These are phyloP conservation scores for Apiotrichum domesticum DNA, from an alignment of 1,284 basidiomycete genomes.

Conservation along the genomic window DNA sequence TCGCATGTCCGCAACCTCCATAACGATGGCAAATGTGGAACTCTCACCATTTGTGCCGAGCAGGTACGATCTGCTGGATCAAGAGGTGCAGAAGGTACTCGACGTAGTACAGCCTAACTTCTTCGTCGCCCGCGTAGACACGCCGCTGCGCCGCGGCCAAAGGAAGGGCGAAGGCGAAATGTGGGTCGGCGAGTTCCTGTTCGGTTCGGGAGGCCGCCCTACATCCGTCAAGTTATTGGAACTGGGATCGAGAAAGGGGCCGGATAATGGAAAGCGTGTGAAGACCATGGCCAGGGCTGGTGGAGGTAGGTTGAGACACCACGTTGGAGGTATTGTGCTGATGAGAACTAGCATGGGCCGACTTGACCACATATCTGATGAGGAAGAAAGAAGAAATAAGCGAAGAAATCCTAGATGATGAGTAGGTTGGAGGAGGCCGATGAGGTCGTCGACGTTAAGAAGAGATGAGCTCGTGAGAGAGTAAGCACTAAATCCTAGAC, in stretches of 20 bases:
- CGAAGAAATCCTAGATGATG: slow-evolving; percentile 2
- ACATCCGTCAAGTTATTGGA: slow-evolving; percentile 35
- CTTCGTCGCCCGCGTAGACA: slow-evolving; percentile 35
- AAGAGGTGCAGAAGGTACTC: slow-evolving; percentile 26
- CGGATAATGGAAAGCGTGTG: slow-evolving; percentile 15
- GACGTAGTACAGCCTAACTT: slow-evolving; percentile 23
- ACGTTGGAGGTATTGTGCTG: not conserved
- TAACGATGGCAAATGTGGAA: slow-evolving; percentile 1
- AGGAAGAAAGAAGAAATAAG: slow-evolving; percentile 16
- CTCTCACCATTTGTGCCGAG: slow-evolving; percentile 34
- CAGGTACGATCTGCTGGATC: slow-evolving; percentile 39
- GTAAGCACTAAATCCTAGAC: no score
- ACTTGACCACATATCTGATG: slow-evolving; percentile 21
- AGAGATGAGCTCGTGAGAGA: no score
- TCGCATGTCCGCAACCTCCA: slow-evolving; percentile 15
- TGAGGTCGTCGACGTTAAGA: not conserved
- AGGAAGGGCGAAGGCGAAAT: slow-evolving; percentile 30
- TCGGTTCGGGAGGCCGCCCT: slow-evolving; percentile 32
- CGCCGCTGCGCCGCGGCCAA: slow-evolving; percentile 36
- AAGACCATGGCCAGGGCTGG: slow-evolving; percentile 34
- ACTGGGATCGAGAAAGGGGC: slow-evolving; percentile 16
- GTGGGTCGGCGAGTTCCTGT: slow-evolving; percentile 44
- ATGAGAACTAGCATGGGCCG: slow-evolving; percentile 24
- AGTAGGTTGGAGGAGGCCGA: not conserved
- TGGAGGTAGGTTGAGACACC: slow-evolving; percentile 18